Evolutionary conservation across 2,329 filamentous ascomycete species (phyloP).

Genomic region (Capronia epimyces): DNA sequence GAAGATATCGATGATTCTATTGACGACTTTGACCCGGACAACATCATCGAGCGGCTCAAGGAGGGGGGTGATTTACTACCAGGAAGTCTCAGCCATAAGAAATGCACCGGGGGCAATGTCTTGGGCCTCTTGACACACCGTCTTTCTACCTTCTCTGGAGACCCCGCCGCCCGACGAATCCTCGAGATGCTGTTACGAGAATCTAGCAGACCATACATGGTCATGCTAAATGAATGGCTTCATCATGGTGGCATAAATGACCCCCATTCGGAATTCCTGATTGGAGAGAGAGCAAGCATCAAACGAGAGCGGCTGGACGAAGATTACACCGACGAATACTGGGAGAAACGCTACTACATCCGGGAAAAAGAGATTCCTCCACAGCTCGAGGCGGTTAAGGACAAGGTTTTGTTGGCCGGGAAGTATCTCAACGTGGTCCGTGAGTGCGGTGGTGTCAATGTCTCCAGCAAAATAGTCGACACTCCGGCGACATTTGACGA

Average conservation of each 20-base stretch:
- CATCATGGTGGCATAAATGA: constrained; percentile 94
- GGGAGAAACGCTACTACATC: constrained; percentile 95
- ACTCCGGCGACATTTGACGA: constrained; percentile 93
- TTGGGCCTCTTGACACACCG: constrained; percentile 78
- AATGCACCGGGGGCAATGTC: constrained; percentile 96
- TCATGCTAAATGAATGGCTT: constrained; percentile 97
- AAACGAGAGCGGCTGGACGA: constrained; percentile 83
- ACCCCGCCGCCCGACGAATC: constrained; percentile 77
- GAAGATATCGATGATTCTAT: constrained; percentile 66
- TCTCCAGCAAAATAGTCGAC: constrained; percentile 75
- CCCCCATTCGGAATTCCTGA: constrained; percentile 85
- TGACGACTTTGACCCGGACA: constrained; percentile 76
- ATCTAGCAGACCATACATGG: constrained; percentile 90
- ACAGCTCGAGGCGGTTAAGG: constrained; percentile 82
- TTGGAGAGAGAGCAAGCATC: constrained; percentile 95
- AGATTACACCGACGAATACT: constrained; percentile 98
- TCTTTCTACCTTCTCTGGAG: constrained; percentile 83
- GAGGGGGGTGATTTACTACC: constrained; percentile 78
- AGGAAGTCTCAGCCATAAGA: constrained; percentile 78
- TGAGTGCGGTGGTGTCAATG: constrained; percentile 92
- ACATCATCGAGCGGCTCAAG: constrained; percentile 82
- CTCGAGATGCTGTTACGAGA: constrained; percentile 79
- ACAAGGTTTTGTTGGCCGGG: constrained; percentile 88
- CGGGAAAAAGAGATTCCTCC: constrained; percentile 86
- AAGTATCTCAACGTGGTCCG: constrained; percentile 98